A percentile compares a stretch with the other conserved stretches of the same genome.
These are phyloP conservation scores for Pythium brassicae DNA, from an alignment of 352 stramenopile species.

Conservation along the genomic window DNA sequence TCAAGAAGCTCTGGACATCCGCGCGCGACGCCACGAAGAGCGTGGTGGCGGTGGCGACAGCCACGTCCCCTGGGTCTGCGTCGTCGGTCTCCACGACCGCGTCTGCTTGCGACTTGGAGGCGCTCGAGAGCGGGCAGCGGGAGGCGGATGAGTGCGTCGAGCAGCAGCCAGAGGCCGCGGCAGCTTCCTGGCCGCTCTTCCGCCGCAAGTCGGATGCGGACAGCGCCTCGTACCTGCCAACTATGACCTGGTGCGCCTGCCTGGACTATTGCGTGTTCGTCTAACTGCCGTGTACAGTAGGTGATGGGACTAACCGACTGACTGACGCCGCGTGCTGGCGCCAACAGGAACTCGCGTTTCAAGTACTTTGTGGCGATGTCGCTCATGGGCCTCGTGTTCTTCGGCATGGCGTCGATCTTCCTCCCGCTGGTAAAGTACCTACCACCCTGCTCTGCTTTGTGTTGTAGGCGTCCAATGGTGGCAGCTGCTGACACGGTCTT, in stretches of 20 bases:
- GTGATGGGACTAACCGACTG: no score
- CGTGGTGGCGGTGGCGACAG: slow-evolving; percentile 7
- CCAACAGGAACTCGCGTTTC: slow-evolving; percentile 60
- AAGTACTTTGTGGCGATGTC: slow-evolving; percentile 78
- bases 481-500: no score
- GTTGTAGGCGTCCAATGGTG: no score
- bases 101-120: slow-evolving; percentile 19
- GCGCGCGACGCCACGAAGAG: slow-evolving; percentile 49
- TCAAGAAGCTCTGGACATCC: slow-evolving; percentile 65
- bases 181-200: slow-evolving; percentile 31
- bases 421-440: slow-evolving; percentile 42
- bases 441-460: background rate
- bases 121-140: slow-evolving; percentile 44
- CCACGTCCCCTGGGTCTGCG: slow-evolving; percentile 1
- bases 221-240: slow-evolving; percentile 28
- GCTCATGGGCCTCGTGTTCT: slow-evolving; percentile 72
- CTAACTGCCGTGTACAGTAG: no score
- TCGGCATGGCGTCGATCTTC: slow-evolving; percentile 80
- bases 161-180: slow-evolving; percentile 20
- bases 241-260: slow-evolving; percentile 54
- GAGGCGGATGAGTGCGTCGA: slow-evolving; percentile 9
- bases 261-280: no score
- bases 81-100: slow-evolving; percentile 7
- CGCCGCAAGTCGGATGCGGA: slow-evolving; percentile 29
- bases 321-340: no score